Base-by-base conservation (phyloP, 2,329 filamentous ascomycete species). In the Colletotrichum simmondsii region DNA sequence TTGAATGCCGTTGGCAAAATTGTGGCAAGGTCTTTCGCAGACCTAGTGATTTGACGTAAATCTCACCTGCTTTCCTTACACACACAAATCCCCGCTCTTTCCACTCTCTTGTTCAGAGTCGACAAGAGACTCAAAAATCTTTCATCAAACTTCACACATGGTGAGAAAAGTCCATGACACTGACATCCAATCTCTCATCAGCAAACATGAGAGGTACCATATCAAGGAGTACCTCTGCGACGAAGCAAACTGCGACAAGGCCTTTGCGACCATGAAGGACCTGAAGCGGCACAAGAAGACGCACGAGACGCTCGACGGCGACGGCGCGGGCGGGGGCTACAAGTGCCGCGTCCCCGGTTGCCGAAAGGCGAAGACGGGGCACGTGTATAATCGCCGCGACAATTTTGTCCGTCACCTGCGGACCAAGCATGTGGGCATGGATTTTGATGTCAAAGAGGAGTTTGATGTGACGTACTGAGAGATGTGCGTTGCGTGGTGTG, bases 301-400 rank as follows among this genome's bases (percentile, higher is more conserved):
- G 65, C 75, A 76, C 66, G 69, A 65, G 42, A 75, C 69, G 30
- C 58, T 68, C 62, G 71, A 71, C 58, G 68, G 68, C 24, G 61
- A 69, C 68, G 75, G 71, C 62, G 74, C 69, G n/a, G 75, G 76
- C 37, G 37, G 37, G n/a, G 42, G 16, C 19, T 78, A 77, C 72
- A 73, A 71, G 26, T 78, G 77, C 71, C 76, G 71, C 26, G 73
- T 78, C 37, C 42, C 68, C n/a, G 76, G 76, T n/a, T 78, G 77
- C 73, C 74, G 73, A 24, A 78, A 78, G 69, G 75, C 77, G 58
- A 70, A 71, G 68, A 76, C 67, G 42, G 74, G 75, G 7, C 77
- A 78, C 65, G 73, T 78, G 30, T 78, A 78, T 63, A 78, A 78
- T 65, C 76, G 77, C 16, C 74, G 75, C 26, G 77, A 78, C 72